Conservation (phyloP, 2,329 filamentous ascomycete species). For the Whalleya microplaca region DNA sequence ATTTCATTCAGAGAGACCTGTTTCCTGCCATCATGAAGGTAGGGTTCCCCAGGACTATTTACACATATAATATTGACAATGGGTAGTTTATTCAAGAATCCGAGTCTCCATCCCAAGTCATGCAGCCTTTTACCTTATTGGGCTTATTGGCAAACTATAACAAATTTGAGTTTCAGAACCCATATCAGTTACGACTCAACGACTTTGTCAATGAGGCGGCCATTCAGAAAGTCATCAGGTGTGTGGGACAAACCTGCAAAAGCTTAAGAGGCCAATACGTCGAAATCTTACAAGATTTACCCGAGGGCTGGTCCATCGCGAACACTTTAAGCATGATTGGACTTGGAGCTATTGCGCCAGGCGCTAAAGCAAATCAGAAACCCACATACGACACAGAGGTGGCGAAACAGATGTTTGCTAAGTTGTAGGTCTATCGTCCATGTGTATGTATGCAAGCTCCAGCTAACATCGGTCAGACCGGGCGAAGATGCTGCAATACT, state of each 20-base stretch:
- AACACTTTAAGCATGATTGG: conserved; percentile 84
- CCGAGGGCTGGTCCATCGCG: conserved; percentile 85
- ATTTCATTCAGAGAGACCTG: conserved; percentile 91
- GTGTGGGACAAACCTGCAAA: conserved; percentile 74
- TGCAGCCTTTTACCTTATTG: conserved; percentile 79
- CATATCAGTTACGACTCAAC: conserved; percentile 87
- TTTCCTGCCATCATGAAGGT: conserved; percentile 97
- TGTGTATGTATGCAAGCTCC: conserved; percentile 20
- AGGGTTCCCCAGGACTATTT: conserved; percentile 22
- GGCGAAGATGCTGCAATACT: conserved; percentile 78
- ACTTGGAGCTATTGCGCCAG: conserved; percentile 73
- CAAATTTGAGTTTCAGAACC: conserved; percentile 98
- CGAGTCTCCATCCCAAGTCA: conserved; percentile 63
- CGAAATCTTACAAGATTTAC: conserved; percentile 84
- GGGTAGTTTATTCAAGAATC: conserved; percentile 79
- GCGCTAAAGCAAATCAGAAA: conserved; percentile 62
- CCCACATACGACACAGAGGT: conserved; percentile 74
- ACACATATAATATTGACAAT: conserved; percentile 13
- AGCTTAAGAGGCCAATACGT: conserved; percentile 75
- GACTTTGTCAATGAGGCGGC: conserved; percentile 93
- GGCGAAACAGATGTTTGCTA: conserved; percentile 78
- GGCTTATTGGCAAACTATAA: conserved; percentile 96
- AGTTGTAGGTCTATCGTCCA: conserved; percentile 63
- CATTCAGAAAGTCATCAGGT: conserved; percentile 79
- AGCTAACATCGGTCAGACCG: conserved; percentile 59